Evolutionary conservation across 352 stramenopile species (phyloP), one percentile per base, ranked within the genome.

Genomic region (Globisporangium parvum): DNA sequence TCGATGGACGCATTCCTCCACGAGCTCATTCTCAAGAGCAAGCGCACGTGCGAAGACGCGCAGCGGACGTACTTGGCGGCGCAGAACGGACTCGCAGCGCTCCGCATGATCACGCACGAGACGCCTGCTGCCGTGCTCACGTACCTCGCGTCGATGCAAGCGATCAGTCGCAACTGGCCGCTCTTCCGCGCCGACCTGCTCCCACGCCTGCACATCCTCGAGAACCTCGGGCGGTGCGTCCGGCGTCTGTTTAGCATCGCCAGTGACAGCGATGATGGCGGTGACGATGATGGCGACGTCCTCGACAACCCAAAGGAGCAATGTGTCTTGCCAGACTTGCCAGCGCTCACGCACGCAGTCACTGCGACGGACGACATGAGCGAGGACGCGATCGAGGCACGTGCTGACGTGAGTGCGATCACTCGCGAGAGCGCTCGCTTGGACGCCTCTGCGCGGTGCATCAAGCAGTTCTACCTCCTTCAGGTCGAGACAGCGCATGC

Each of bases 1-100:
- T 93, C 80, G 3, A 96, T 95, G 84, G 74, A 82, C 61, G 73
- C 83, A 8, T 90, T 95, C 33, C 67, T 94, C 12, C 50, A 81
- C 12, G 73, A 88, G 53, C 66, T 96, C 17, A 57, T 92, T 11
- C 62, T 63, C 20, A 84, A 85, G 39, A 80, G 79, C 52, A 71
- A 65, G 18, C 71, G 76, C n/a, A 79, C 94, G 45, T 91, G 82
- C 51, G 87, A 96, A 53, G 86, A 96, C 49, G 72, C 71, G 5
- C 86, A 96, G 58, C 77, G 87, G 2, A 75, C 88, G 59, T 60
- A 90, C 6, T 55, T 96, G 20, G 78, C 74, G 3, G 80, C 87
- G 10, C 69, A 83, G 24, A 96, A 95, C 62, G 87, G 79, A 1
- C 62, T 91, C 18, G 86, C 77, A 0, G 71, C 65, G 10, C 47